These are phyloP conservation scores for Tetrapisispora arboricola DNA, from an alignment of 805 yeast genomes.

Conservation along the genomic window DNA sequence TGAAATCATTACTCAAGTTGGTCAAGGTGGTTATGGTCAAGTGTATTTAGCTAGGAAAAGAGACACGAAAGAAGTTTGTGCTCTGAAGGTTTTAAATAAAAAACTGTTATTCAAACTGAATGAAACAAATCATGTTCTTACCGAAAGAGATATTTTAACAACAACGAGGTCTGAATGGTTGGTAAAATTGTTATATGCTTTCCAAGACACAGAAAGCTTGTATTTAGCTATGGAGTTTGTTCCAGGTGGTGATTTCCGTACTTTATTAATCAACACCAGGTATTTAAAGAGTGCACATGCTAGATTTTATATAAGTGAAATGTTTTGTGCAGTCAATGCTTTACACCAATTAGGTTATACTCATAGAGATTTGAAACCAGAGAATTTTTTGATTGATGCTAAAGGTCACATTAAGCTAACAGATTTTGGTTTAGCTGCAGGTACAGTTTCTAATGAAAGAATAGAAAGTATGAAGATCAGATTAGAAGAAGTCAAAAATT, in stretches of 20 bases:
- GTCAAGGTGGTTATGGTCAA: slow-evolving; percentile 99
- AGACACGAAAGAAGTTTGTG: slow-evolving; percentile 92
- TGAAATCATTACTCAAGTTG: slow-evolving; percentile 94
- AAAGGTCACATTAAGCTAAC: slow-evolving; percentile 71
- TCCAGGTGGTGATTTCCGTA: slow-evolving; percentile 99
- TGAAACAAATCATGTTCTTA: slow-evolving; percentile 89
- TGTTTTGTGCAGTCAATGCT: slow-evolving; percentile 92
- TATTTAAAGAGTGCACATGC: slow-evolving; percentile 91
- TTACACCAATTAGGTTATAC: slow-evolving; percentile 92
- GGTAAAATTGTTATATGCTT: slow-evolving; percentile 85
- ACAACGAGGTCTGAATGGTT: slow-evolving; percentile 94
- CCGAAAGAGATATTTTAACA: slow-evolving; percentile 95
- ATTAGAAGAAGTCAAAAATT: slow-evolving; percentile 61
- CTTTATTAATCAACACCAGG: slow-evolving; percentile 86
- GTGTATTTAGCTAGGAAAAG: slow-evolving; percentile 92
- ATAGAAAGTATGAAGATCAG: slow-evolving; percentile 82
- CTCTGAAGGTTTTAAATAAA: slow-evolving; percentile 84
- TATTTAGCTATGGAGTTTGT: slow-evolving; percentile 98
- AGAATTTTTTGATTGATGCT: slow-evolving; percentile 68
- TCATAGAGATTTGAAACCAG: slow-evolving; percentile 94
- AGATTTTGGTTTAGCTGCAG: slow-evolving; percentile 96
- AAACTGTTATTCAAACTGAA: slow-evolving; percentile 77
- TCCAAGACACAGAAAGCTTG: slow-evolving; percentile 83
- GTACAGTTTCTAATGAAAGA: slow-evolving; percentile 84
- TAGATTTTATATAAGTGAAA: slow-evolving; percentile 86